Percentiles rank a stretch among this genome's conserved stretches.
These are phyloP conservation scores for Monascus purpureus DNA, from an alignment of 495 filamentous ascomycete genomes.

Conservation along the genomic window DNA sequence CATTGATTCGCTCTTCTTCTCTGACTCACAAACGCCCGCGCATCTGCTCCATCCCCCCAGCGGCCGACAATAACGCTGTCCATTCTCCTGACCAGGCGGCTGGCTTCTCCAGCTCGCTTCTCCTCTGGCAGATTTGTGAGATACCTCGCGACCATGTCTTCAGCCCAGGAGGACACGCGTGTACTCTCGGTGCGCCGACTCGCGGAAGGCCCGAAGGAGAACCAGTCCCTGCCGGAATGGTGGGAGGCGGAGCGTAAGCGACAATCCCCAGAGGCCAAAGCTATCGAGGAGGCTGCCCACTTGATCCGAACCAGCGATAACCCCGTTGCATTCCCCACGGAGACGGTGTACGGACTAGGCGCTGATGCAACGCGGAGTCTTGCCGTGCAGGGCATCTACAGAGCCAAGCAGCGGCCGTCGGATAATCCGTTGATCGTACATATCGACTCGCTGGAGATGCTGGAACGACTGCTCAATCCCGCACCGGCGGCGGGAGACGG, in stretches of 20 bases:
- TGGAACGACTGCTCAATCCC: conserved; percentile 46
- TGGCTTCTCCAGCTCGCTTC: conserved; percentile 12
- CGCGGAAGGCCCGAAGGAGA: conserved; percentile 20
- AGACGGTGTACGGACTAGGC: conserved; percentile 94
- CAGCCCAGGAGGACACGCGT: conserved; percentile 16
- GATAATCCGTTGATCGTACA: conserved; percentile 97
- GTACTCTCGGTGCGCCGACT: conserved; percentile 30
- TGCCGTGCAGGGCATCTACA: conserved; percentile 86
- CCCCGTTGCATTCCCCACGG: conserved; percentile 91
- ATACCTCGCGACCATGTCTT: conserved; percentile 12
- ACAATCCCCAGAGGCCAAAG: conserved; percentile 22
- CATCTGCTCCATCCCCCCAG: no score
- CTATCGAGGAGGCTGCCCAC: conserved; percentile 39
- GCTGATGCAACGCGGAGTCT: conserved; percentile 77
- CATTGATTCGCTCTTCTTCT: no score
- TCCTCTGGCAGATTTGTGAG: conserved; percentile 22
- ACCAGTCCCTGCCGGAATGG: conserved; percentile 30
- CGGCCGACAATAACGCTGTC: no score
- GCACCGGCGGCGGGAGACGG: not conserved
- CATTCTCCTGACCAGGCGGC: conserved; percentile 25
- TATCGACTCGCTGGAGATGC: conserved; percentile 66
- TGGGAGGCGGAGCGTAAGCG: conserved; percentile 26
- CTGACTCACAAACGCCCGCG: no score
- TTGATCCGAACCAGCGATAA: conserved; percentile 47
- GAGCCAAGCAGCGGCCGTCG: conserved; percentile 73